Percentiles rank a stretch among this genome's conserved stretches.
These are phyloP conservation scores for Triangularia setosa DNA, from an alignment of 2,329 filamentous ascomycete genomes.

Conservation along the genomic window DNA sequence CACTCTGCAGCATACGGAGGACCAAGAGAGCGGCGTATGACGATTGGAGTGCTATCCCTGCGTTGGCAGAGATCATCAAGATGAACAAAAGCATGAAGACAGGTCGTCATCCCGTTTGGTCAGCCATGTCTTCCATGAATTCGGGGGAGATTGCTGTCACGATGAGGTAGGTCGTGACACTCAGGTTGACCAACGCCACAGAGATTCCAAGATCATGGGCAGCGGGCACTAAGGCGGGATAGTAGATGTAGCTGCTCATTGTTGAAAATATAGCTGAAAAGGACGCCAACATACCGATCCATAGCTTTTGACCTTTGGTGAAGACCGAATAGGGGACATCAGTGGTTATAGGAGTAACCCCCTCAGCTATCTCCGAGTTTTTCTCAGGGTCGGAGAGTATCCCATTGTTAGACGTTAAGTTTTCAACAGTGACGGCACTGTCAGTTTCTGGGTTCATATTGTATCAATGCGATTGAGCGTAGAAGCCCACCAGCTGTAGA, in stretches of 20 bases:
- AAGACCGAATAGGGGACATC: neutral
- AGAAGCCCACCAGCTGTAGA: neutral
- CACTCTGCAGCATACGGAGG: conserved; percentile 20
- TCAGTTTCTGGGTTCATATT: neutral
- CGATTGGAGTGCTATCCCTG: conserved; percentile 12
- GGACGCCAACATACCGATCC: neutral
- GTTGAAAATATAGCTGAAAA: conserved; percentile 25
- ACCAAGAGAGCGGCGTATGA: conserved; percentile 13
- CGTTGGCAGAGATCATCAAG: conserved; percentile 10
- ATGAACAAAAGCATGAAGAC: conserved; percentile 9
- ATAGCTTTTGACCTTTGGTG: neutral
- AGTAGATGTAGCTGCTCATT: conserved; percentile 28
- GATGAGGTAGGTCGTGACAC: conserved; percentile 40
- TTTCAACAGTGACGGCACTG: neutral
- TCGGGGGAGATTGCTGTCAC: conserved; percentile 36
- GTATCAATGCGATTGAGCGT: no score
- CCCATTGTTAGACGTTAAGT: neutral
- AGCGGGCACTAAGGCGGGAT: conserved; percentile 24
- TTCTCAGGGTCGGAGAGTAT: neutral
- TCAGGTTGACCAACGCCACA: conserved; percentile 33
- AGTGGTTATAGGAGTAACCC: neutral
- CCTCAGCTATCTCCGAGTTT: neutral
- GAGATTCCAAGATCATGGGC: conserved; percentile 22
- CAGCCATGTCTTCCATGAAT: conserved; percentile 15
- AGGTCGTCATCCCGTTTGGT: conserved; percentile 13